These are phyloP conservation scores for Margaritispora aquatica DNA, from an alignment of 495 filamentous ascomycete genomes.

Conservation along the genomic window DNA sequence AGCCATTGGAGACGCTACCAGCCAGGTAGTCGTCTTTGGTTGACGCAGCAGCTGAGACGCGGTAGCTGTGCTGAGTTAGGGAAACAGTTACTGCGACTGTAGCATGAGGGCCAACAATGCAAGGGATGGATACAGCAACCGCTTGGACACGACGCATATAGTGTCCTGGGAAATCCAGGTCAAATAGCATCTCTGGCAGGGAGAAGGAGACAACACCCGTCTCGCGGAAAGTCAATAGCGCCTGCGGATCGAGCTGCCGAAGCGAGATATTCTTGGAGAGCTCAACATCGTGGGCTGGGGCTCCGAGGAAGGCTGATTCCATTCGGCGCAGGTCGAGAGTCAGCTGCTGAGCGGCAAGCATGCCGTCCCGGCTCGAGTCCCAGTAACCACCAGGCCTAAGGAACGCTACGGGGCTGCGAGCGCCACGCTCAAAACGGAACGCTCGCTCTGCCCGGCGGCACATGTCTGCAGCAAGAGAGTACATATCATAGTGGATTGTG, in stretches of 20 bases:
- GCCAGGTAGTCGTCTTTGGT: not conserved
- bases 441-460: constrained; percentile 22
- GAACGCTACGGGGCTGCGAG: not conserved
- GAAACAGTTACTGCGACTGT: constrained; percentile 16
- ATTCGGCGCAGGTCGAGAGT: constrained; percentile 22
- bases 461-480: constrained; percentile 17
- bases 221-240: constrained; percentile 24
- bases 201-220: constrained; percentile 17
- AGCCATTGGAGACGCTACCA: not conserved
- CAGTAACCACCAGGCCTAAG: constrained; percentile 17
- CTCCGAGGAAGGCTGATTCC: constrained; percentile 23
- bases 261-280: constrained; percentile 31
- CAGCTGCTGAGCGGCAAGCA: constrained; percentile 26
- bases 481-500: constrained; percentile 18
- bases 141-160: constrained; percentile 31
- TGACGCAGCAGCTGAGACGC: not conserved
- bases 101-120: constrained; percentile 25
- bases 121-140: constrained; percentile 20
- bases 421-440: constrained; percentile 18
- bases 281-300: constrained; percentile 27
- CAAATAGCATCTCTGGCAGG: constrained; percentile 32
- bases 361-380: constrained; percentile 25
- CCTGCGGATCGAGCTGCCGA: constrained; percentile 23
- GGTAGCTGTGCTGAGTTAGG: constrained; percentile 13
- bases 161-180: constrained; percentile 40